Base-by-base conservation (phyloP, 2,329 filamentous ascomycete species). In the Xylogone sp. region DNA sequence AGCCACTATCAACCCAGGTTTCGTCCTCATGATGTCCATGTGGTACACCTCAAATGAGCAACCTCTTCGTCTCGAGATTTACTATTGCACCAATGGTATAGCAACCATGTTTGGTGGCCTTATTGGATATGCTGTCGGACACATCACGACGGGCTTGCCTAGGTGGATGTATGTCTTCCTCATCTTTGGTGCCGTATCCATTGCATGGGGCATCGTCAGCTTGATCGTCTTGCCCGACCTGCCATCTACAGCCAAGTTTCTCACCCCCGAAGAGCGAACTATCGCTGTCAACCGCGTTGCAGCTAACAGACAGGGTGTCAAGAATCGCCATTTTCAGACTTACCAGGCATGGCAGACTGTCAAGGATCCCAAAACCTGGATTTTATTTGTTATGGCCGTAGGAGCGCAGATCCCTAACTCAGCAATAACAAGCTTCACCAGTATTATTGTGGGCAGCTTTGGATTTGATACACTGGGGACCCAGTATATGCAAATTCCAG, bases 151-250 rank as follows among this genome's bases (percentile, higher is more conserved):
- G 3, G 75, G 73, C 0, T 68, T 81, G 3, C 67, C 71, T 0
- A 64, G 69, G 21, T 82, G 78, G 78, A 78, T 77, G 72, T 80
- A 80, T 52, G 73, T 82, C 19, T 85, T 82, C 65, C 57, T 83
- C 16, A 81, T 84, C 53, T 81, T 82, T 58, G 74, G 79, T 1
- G 75, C 78, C 54, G 73, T 82, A 52, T 79, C 79, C 27, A 66
- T 74, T 46, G 53, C 68, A 54, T 70, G 84, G 83, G 75, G 79
- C 1, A 64, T 84, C 8, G 64, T 76, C 2, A 78, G 78, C 13
- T 76, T 79, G 66, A 75, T 81, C 56, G 63, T 81, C 42, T 71
- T 89, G 1, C 79, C 86, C 1, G 82, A 89, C 61, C 72, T 77
- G 2, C 83, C 83, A 0, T 75, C 81, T 19, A 83, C 78, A 0